Percentiles rank a stretch among this genome's conserved stretches.
phyloP scores from a whole-genome alignment of 805 yeast species.

The Candida boidinii region DNA sequence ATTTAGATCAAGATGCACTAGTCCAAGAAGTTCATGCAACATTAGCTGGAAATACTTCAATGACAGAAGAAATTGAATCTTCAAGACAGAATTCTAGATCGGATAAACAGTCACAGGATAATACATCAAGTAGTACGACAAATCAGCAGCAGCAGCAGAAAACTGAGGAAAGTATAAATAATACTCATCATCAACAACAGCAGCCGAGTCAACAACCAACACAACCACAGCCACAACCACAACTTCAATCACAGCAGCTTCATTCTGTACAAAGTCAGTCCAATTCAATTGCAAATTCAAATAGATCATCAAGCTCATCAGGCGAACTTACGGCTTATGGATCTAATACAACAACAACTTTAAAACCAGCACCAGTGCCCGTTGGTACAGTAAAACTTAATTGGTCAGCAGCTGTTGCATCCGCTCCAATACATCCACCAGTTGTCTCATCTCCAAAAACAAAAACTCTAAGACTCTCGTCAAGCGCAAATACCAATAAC shows the following conservation, averaged over 20 bases:
- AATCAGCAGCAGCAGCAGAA: not conserved
- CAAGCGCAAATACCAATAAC: too few relatives aligned
- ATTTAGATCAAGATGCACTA: slow-evolving; percentile 42
- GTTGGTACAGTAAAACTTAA: slow-evolving; percentile 19
- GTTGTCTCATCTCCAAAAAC: too few relatives aligned
- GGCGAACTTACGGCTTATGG: too few relatives aligned
- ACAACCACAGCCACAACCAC: slow-evolving; percentile 3
- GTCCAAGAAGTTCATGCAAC: slow-evolving; percentile 23
- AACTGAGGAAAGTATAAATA: too few relatives aligned
- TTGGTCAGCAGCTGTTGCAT: slow-evolving; percentile 26
- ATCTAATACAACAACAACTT: slow-evolving; percentile 18
- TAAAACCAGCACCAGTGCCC: slow-evolving; percentile 28
- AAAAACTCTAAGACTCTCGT: slow-evolving; percentile 1
- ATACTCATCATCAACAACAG: slow-evolving; percentile 1
- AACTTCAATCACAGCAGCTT: not conserved
- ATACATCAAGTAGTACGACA: slow-evolving; percentile 2
- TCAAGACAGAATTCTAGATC: too few relatives aligned
- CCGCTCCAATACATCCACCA: too few relatives aligned
- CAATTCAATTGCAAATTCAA: too few relatives aligned
- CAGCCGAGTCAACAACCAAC: not conserved
- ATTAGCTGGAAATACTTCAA: too few relatives aligned
- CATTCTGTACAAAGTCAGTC: too few relatives aligned
- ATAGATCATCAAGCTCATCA: too few relatives aligned
- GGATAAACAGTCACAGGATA: slow-evolving; percentile 3
- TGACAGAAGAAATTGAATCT: too few relatives aligned